These are phyloP conservation scores for Phlebiopsis gigantea DNA, from an alignment of 768 basidiomycete genomes.

Conservation along the genomic window DNA sequence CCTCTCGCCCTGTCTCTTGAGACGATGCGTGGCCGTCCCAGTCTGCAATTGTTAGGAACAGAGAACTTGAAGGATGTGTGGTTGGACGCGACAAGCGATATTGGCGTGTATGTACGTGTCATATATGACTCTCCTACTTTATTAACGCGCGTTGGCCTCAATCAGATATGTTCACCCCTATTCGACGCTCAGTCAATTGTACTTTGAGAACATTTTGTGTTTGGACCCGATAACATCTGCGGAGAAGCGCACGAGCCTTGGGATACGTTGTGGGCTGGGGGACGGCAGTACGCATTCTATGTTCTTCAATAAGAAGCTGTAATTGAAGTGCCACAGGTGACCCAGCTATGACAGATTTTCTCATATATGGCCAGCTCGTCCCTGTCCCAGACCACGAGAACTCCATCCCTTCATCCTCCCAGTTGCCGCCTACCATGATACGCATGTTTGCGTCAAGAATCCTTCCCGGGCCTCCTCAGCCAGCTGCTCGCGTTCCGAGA, in stretches of 20 bases:
- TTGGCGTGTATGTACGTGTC: constrained; percentile 39
- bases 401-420: constrained; percentile 19
- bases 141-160: neutral
- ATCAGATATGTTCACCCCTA: constrained; percentile 65
- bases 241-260: constrained; percentile 40
- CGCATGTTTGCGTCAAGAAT: constrained; percentile 56
- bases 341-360: constrained; percentile 63
- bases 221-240: constrained; percentile 32
- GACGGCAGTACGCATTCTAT: constrained; percentile 47
- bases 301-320: neutral
- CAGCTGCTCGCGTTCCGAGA: constrained; percentile 42
- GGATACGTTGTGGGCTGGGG: constrained; percentile 65
- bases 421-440: constrained; percentile 25
- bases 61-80: constrained; percentile 50
- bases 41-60: constrained; percentile 52
- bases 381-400: constrained; percentile 13
- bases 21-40: constrained; percentile 73
- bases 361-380: constrained; percentile 43
- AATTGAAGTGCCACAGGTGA: constrained; percentile 37
- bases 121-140: constrained; percentile 22
- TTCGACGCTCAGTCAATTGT: constrained; percentile 54
- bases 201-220: constrained; percentile 70
- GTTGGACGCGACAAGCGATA: constrained; percentile 52
- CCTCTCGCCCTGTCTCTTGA: constrained; percentile 69
- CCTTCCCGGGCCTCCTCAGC: constrained; percentile 34